Evolutionary conservation across 2,329 filamentous ascomycete genomes (phyloP).

Genomic region (Pseudodiploospora longispora): DNA sequence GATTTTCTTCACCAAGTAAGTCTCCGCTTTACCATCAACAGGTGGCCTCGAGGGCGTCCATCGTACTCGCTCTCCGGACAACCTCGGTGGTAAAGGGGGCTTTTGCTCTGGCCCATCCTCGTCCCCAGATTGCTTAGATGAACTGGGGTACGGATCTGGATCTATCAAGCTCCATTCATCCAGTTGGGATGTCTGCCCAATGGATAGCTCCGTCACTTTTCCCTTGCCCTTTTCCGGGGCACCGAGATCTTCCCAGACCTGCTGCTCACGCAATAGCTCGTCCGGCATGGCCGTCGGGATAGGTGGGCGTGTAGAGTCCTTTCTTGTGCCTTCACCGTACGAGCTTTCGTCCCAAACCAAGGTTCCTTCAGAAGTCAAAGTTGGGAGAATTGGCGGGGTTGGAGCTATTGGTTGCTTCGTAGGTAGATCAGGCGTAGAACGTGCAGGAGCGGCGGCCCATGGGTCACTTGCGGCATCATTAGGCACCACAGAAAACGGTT

Average conservation of each 20-base stretch:
- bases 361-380: conserved; percentile 30
- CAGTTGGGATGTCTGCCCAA: conserved; percentile 13
- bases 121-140: conserved; percentile 7
- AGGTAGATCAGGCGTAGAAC: conserved; percentile 10
- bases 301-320: conserved; percentile 7
- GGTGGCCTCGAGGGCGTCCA: conserved; percentile 34
- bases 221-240: conserved; percentile 34
- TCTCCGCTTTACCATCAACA: conserved; percentile 53
- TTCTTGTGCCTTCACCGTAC: conserved; percentile 16
- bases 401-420: conserved; percentile 14
- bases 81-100: conserved; percentile 32
- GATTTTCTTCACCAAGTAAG: conserved; percentile 89
- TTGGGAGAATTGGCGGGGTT: conserved; percentile 25
- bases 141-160: conserved; percentile 23
- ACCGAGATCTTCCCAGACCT: conserved; percentile 44
- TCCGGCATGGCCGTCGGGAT: conserved; percentile 19
- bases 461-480: conserved; percentile 21
- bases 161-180: conserved; percentile 49
- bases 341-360: conserved; percentile 31
- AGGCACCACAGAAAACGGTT: conserved; percentile 11
- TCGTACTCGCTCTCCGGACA: conserved; percentile 18
- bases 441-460: conserved; percentile 22
- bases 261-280: conserved; percentile 32
- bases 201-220: conserved; percentile 5
- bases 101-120: conserved; percentile 12